These are phyloP conservation scores for Saccharomycopsis guyanensis DNA, from an alignment of 805 yeast species.

Conservation along the genomic window DNA sequence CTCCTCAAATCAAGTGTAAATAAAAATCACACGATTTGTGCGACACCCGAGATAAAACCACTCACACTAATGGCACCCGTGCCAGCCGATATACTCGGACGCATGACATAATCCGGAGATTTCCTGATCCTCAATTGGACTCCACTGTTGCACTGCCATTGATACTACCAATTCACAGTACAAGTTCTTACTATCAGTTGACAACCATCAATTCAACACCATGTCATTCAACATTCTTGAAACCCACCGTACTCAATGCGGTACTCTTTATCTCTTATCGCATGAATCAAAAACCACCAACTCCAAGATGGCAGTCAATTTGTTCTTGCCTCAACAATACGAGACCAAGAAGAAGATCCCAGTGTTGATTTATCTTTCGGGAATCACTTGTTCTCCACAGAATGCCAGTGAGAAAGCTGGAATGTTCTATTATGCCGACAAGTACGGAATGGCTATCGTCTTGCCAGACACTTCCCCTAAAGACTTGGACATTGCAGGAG, in stretches of 20 bases:
- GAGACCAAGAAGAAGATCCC: conserved; percentile 43
- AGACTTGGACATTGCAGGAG: conserved; percentile 71
- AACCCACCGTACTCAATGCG: conserved; percentile 56
- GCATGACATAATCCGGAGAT: too few relatives aligned
- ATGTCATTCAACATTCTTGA: conserved; percentile 31
- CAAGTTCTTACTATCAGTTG: too few relatives aligned
- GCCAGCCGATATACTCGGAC: too few relatives aligned
- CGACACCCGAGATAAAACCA: too few relatives aligned
- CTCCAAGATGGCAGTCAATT: conserved; percentile 76
- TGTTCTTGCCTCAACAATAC: conserved; percentile 64
- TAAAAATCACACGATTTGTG: too few relatives aligned
- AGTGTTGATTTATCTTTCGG: conserved; percentile 72
- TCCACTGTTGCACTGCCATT: too few relatives aligned
- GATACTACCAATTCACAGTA: too few relatives aligned
- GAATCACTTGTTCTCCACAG: conserved; percentile 88
- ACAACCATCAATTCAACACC: not conserved
- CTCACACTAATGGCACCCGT: too few relatives aligned
- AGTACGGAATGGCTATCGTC: conserved; percentile 78
- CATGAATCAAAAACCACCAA: conserved; percentile 62
- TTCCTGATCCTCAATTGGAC: too few relatives aligned
- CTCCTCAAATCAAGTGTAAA: too few relatives aligned
- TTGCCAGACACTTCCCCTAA: conserved; percentile 98
- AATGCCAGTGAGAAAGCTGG: conserved; percentile 93
- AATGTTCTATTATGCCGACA: conserved; percentile 70
- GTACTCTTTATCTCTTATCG: conserved; percentile 63